Evolutionary conservation across 106 monocot species (phyloP), one percentile per base, ranked within the genome.

Genomic region (Allium cepa): DNA sequence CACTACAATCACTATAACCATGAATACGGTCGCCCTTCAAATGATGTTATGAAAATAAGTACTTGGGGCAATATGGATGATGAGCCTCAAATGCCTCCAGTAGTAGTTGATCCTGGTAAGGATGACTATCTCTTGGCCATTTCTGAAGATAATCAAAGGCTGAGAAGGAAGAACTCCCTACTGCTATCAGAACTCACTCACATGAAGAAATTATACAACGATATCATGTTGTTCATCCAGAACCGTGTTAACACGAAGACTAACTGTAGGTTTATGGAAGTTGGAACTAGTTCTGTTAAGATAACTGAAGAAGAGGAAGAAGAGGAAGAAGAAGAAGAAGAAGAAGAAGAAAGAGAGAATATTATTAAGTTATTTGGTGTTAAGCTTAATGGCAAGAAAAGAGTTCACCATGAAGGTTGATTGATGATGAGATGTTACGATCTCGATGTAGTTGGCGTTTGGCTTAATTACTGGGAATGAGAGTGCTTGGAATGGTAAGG

Each of bases 121-220:
- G 27, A 53, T 8, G 77, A 74, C 28, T 75, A 75, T 63, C 57
- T 83, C 74, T 83, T 79, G 15, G 79, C 69, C 8, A 78, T 74
- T 17, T 69, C 82, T 3, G 79, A 79, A 64, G 88, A 88, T 69
- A 88, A 88, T 79, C 82, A 76, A 68, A 79, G 79, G 61, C 75
- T 88, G 68, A 76, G 79, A 75, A 79, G 73, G 69, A 77, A 60
- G 63, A 88, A 88, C 77, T 74, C 81, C 9, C 55, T 82, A 45
- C 74, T 88, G 8, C 6, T 80, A 3, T 84, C 88, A 13, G 88
- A 88, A 64, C 76, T 88, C 52, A 55, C 76, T 17, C 88, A 88
- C 76, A 81, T 84, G 81, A 81, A 76, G 81, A 88, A 88, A 65
- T 73, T 88, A 27, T 88, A 88, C 79, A 77, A 66, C 56, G 84